Percentiles rank a stretch among this genome's conserved stretches.
These are phyloP conservation scores for Venturia nashicola DNA, from an alignment of 2,329 filamentous ascomycete species.

Conservation along the genomic window DNA sequence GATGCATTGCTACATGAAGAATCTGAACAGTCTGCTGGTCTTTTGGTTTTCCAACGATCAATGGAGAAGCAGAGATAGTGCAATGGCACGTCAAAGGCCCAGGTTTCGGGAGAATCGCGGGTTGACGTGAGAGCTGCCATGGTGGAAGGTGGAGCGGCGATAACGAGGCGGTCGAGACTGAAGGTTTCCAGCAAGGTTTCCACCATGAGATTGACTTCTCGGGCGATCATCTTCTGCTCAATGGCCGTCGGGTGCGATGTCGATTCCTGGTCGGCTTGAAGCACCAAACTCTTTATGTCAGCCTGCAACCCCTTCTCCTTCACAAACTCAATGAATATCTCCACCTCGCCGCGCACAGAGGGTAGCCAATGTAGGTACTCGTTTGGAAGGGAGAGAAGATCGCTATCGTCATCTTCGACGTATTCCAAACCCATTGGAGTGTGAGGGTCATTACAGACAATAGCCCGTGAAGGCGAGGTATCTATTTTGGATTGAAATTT, in stretches of 20 bases:
- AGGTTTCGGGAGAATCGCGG: constrained; percentile 43
- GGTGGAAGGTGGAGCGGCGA: constrained; percentile 46
- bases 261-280: background rate
- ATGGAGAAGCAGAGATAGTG: constrained; percentile 38
- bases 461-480: background rate
- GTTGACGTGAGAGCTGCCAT: constrained; percentile 49
- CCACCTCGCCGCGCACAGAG: background rate
- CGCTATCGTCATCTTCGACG: background rate
- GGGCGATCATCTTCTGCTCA: constrained; percentile 1
- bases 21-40: background rate
- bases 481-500: no score
- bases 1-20: constrained; percentile 10
- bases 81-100: constrained; percentile 51
- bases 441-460: background rate
- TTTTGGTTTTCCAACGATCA: constrained; percentile 15
- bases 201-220: background rate
- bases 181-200: constrained; percentile 12
- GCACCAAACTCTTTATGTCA: constrained; percentile 7
- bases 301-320: background rate
- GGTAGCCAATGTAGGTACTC: background rate
- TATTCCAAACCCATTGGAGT: background rate
- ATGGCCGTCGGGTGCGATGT: background rate
- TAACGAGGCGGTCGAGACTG: constrained; percentile 22
- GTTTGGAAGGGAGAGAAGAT: background rate
- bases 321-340: constrained; percentile 5